Evolutionary conservation across 208 protist genomes (phyloP), one percentile per base, ranked within the genome.

Genomic region (Zelonia costaricensis): DNA sequence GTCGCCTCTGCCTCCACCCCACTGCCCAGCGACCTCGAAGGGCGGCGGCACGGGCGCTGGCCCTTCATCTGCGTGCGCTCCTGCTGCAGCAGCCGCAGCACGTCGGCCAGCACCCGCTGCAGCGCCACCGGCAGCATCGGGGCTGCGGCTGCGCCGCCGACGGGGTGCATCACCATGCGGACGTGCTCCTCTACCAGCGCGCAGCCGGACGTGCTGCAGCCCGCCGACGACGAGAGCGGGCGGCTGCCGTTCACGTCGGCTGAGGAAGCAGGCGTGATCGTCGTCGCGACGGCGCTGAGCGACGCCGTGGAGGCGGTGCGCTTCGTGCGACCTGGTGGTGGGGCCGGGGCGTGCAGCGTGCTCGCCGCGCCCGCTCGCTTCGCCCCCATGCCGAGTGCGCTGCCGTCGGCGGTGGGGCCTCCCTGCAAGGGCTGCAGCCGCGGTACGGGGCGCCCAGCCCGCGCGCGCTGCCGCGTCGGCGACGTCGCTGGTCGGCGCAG

Each of bases 1-100:
- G 28, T 40, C 16, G 69, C 69, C 3, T 61, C 62, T 12, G 36
- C 46, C 9, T 65, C 56, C 5, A 49, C 7, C 20, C 46, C 58
- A 12, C 7, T 25, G 31, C 55, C 38, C 6, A 30, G 38, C 10
- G 58, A 23, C 27, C 39, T 27, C 13, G 69, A 44, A 36, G 9
- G 55, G 0, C 62, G 61, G 4, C 51, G 69, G 18, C 62, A 51
- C 49, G 62, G 69, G 25, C 63, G 60, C 49, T 64, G 62, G 15
- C 69, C 69, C 30, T 65, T 68, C 13, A 46, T 48, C 43, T 65
- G 62, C 1, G 49, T 40, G 1, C 62, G 28, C 10, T 68, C 56
- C 16, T 68, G 56, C 57, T 69, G 60, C 4, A 76, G 51, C 16
- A 25, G 31, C 6, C 69, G 61, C 39, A 76, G 36, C 0, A 61